phyloP scores from a whole-genome alignment of 2,329 filamentous ascomycete species.

The Dendrostoma leiphaemia region DNA sequence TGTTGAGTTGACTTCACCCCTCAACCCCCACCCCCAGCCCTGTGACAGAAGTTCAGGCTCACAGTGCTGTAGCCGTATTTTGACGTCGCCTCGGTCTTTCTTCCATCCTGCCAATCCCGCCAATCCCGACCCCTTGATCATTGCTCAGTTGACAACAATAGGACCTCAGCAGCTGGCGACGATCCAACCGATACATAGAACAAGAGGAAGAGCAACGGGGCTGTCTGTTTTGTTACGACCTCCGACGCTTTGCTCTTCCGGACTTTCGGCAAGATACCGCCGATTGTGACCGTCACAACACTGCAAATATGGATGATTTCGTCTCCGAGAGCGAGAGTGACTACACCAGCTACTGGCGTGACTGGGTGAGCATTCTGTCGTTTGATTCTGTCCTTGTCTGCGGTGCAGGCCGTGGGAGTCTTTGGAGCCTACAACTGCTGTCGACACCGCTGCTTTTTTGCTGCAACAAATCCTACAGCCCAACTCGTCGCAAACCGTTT shows the following conservation, averaged over 20 bases:
- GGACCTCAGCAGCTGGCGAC: not conserved
- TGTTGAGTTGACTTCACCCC: too few relatives aligned
- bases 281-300: not conserved
- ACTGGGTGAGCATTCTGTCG: constrained; percentile 74
- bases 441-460: not conserved
- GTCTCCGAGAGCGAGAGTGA: constrained; percentile 97
- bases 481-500: not conserved
- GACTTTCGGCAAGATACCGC: not conserved
- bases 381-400: not conserved
- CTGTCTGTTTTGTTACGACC: not conserved
- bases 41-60: too few relatives aligned
- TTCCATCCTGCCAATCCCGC: too few relatives aligned
- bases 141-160: too few relatives aligned
- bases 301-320: constrained; percentile 82
- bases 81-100: too few relatives aligned
- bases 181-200: not conserved
- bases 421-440: too few relatives aligned
- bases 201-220: not conserved
- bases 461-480: not conserved
- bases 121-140: too few relatives aligned
- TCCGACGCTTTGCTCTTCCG: not conserved
- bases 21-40: too few relatives aligned
- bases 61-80: too few relatives aligned
- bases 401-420: not conserved
- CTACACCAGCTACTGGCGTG: constrained; percentile 98